Evolutionary conservation across 768 basidiomycete genomes (phyloP).

Genomic region (Naematelia aurantialba): DNA sequence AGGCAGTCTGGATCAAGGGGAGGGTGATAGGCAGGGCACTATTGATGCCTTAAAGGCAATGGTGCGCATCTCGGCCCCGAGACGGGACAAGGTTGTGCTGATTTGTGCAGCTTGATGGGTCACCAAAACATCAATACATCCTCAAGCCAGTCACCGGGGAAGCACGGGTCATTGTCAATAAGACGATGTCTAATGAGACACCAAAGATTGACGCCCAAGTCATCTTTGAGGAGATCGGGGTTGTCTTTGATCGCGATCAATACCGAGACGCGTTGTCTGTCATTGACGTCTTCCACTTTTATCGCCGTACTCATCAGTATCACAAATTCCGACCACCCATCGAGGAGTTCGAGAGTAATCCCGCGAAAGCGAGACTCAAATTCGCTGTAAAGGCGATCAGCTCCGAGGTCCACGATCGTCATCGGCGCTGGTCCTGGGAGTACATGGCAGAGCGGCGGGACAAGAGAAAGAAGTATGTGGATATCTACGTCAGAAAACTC

Average conservation of each 20-base stretch:
- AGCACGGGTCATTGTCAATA: slow-evolving; percentile 80
- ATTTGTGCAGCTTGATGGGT: slow-evolving; percentile 20
- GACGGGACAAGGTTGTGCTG: not conserved
- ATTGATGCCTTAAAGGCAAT: slow-evolving; percentile 69
- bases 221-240: slow-evolving; percentile 86
- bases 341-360: slow-evolving; percentile 60
- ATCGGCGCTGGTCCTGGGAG: slow-evolving; percentile 83
- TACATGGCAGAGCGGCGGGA: slow-evolving; percentile 85
- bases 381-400: slow-evolving; percentile 79
- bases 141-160: slow-evolving; percentile 93
- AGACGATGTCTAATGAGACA: slow-evolving; percentile 65
- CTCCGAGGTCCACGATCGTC: slow-evolving; percentile 75
- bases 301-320: slow-evolving; percentile 73
- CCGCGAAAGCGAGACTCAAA: slow-evolving; percentile 64
- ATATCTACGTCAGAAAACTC: slow-evolving; percentile 65
- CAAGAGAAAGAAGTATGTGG: slow-evolving; percentile 77
- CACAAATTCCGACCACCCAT: slow-evolving; percentile 70
- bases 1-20: slow-evolving; percentile 65
- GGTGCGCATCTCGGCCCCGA: no score
- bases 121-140: slow-evolving; percentile 78
- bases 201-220: slow-evolving; percentile 85
- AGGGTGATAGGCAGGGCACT: slow-evolving; percentile 58
- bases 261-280: slow-evolving; percentile 90
- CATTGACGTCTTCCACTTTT: slow-evolving; percentile 94
- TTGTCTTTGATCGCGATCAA: slow-evolving; percentile 86